phyloP scores from a whole-genome alignment of 148 eudicot genomes.

The Beta vulgaris region DNA sequence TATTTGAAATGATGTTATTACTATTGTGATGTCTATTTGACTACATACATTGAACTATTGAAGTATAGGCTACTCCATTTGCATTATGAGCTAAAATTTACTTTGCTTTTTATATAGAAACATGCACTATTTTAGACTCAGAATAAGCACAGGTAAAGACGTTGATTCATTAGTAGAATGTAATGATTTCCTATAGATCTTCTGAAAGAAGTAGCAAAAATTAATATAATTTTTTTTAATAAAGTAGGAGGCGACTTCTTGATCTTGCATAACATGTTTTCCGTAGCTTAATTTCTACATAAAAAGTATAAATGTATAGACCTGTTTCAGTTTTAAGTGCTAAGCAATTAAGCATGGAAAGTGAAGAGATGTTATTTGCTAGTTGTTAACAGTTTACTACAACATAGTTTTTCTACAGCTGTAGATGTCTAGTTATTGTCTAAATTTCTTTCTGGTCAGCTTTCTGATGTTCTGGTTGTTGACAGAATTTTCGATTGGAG shows the following conservation, averaged over 20 bases:
- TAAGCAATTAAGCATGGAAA: background rate
- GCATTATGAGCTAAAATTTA: background rate
- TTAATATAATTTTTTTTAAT: background rate
- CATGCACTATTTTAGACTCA: background rate
- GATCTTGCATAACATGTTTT: background rate
- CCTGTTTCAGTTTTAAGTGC: background rate
- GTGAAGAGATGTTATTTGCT: background rate
- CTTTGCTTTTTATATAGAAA: background rate
- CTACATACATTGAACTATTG: background rate
- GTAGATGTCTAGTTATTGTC: background rate
- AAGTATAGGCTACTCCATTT: background rate
- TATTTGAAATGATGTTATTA: background rate
- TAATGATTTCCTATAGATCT: background rate
- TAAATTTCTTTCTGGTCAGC: background rate
- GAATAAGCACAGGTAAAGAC: background rate
- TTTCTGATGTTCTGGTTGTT: slow-evolving; percentile 1
- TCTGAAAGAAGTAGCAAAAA: background rate
- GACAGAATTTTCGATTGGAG: slow-evolving; percentile 23
- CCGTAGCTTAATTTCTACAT: background rate
- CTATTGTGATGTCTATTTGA: background rate
- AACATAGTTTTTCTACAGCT: background rate
- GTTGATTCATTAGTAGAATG: background rate
- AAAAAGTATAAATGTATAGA: background rate
- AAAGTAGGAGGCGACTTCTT: background rate
- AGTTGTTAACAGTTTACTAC: background rate